Percentiles rank a stretch among this genome's conserved stretches.
phyloP scores from a whole-genome alignment of 139 green algal genomes.

The Raphidocelis subcapitata region DNA sequence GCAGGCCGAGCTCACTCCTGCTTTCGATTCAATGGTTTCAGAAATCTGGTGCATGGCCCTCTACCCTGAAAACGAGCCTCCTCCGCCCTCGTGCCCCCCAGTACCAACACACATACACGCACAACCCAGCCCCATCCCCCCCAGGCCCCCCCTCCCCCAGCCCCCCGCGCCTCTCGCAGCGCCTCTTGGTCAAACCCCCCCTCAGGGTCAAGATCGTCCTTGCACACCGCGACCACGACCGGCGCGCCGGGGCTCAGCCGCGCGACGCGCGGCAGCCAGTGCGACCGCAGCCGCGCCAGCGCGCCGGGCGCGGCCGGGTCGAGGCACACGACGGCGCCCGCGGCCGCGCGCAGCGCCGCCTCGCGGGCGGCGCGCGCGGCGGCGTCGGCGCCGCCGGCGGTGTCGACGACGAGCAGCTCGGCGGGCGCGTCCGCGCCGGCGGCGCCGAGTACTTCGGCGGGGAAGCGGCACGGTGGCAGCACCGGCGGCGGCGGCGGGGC shows the following conservation, averaged over 20 bases:
- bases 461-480: constrained; percentile 72
- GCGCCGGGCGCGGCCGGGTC: constrained; percentile 17
- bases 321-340: constrained; percentile 72
- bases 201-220: too few species aligned
- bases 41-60: too few species aligned
- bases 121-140: too few species aligned
- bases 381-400: constrained; percentile 35
- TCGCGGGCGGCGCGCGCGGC: constrained; percentile 4
- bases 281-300: constrained; percentile 20
- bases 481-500: constrained; percentile 54
- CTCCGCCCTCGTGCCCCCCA: too few species aligned
- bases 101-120: too few species aligned
- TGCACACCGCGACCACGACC: constrained; percentile 77
- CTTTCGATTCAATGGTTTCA: too few species aligned
- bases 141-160: too few species aligned
- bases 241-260: constrained; percentile 47
- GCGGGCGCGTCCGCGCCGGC: too few species aligned
- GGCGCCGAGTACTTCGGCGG: constrained; percentile 42
- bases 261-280: constrained; percentile 76
- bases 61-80: too few species aligned
- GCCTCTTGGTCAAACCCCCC: too few species aligned
- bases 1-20: too few species aligned
- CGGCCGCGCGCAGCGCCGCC: constrained; percentile 39
- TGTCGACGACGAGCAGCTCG: constrained; percentile 72
- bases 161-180: too few species aligned